Conservation (phyloP, 441 rosid genomes). For the Gossypium gossypioides region DNA sequence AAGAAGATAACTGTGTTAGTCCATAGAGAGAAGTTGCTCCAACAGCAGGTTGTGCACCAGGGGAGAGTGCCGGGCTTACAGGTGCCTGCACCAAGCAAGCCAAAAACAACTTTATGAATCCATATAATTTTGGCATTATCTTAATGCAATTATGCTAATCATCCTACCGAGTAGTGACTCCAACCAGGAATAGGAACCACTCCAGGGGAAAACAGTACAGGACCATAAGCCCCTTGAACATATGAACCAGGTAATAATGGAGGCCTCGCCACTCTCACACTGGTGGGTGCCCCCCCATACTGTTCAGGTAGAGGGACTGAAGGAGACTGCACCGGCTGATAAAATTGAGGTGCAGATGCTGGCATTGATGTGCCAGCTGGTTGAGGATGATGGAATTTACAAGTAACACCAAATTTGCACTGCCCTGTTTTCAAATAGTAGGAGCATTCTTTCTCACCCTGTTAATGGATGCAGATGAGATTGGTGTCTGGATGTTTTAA, state of each 20-base stretch:
- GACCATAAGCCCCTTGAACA: constrained; percentile 29
- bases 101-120: constrained; percentile 15
- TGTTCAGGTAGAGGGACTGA: constrained; percentile 45
- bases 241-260: constrained; percentile 61
- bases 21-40: constrained; percentile 72
- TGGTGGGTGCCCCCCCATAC: constrained; percentile 50
- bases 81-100: constrained; percentile 49
- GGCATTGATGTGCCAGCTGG: no score
- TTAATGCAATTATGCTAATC: not conserved
- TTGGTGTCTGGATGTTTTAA: not conserved
- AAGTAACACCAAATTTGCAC: no score
- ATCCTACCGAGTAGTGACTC: constrained; percentile 35
- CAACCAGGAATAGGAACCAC: no score
- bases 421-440: no score
- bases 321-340: no score
- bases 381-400: no score
- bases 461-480: not conserved
- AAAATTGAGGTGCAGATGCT: no score
- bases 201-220: no score
- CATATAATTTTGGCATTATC: constrained; percentile 5
- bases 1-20: constrained; percentile 57
- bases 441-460: constrained; percentile 88
- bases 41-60: constrained; percentile 77
- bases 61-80: constrained; percentile 83
- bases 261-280: constrained; percentile 65